Evolutionary conservation across 1,284 basidiomycete species (phyloP), one percentile per base, ranked within the genome.

Genomic region (Entoloma clypeatum): DNA sequence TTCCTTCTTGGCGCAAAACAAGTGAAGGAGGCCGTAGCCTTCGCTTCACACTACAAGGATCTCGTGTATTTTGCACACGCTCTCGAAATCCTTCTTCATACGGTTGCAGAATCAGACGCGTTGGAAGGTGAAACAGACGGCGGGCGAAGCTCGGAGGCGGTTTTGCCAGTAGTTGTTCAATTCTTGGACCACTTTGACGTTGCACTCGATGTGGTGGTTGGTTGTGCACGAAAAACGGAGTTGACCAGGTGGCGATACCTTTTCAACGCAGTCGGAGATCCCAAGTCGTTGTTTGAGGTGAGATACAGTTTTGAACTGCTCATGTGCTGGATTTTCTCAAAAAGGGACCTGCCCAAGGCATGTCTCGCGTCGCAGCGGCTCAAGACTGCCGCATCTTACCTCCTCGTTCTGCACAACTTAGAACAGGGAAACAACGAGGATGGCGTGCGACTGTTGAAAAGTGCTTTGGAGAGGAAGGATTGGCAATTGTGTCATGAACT

Each of bases 211-310:
- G 93, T 99, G 4, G 90, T 99, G 1, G 95, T 98, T 6, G 85
- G 89, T 5, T 98, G 95, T 57, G 96, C 96, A 6, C 75, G 96
- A 35, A 99, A 99, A 69, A 99, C 93, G 3, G 96, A 99, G 63
- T 80, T 95, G 55, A 85, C 89, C 5, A 70, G 89, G 33, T 99
- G 96, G 96, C 76, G 75, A 24, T 76, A 84, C 44, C 67, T 99
- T 17, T 99, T 99, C 59, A 81, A 81, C 42, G 75, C 90, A 11
- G 93, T 96, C 4, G 96, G 96, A 2, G 85, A 83, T 51, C 95
- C 96, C 0, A 83, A 91, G 54, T 71, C 75, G 2, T 69, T 99
- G n/a, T 97, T 97, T 57, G 92, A 96, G 71, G 87, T 87, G 57
- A 24, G 68, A 53, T 30, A 35, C 28, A 22, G 19, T 27, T 7